Evolutionary conservation across 345 rosid species (phyloP), one percentile per base, ranked within the genome.

Genomic region (Arabis alpina): DNA sequence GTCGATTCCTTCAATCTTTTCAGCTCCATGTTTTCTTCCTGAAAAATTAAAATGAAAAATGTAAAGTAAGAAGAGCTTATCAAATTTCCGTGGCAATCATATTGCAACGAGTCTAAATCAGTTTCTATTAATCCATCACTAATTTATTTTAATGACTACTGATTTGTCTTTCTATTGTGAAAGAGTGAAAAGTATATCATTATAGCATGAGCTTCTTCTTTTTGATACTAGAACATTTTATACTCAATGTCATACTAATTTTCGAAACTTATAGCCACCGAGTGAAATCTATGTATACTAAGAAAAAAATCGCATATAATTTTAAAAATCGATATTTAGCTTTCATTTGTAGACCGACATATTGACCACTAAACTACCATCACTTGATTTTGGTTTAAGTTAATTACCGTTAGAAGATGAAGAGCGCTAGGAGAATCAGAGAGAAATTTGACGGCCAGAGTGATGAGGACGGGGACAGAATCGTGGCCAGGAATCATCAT

Each of bases 401-500:
- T 39, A 25, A 42, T 57, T 84, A 94, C 99, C 80, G 81, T 87
- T 37, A 90, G 57, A 43, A 81, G 93, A 56, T 83, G 82, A 1
- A 95, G 86, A n/a, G 89, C 96, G 19, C 85, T 56, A 0, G 98
- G 96, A 72, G 76, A 87, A 72, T 89, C 92, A 0, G 99, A 88
- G 39, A 92, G 93, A 80, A 83, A 95, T 70, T 90, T 89, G 4
- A 88, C 70, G 40, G 99, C 93, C 0, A 94, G 92, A 47, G 99
- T 90, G 74, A 92, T 88, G 34, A 94, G 96, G 66, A 94, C 77
- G 0, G 99, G 99, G 14, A 94, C 99, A 3, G 99, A 94, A 79
- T 92, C 99, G 54, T 94, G 98, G 13, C 99, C 99, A 0, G 99
- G 99, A 13, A 94, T 94, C 97, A 94, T 94, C 98, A 94, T 92